Base-by-base conservation (phyloP, 805 yeast species). In the Hanseniaspora vineae region DNA sequence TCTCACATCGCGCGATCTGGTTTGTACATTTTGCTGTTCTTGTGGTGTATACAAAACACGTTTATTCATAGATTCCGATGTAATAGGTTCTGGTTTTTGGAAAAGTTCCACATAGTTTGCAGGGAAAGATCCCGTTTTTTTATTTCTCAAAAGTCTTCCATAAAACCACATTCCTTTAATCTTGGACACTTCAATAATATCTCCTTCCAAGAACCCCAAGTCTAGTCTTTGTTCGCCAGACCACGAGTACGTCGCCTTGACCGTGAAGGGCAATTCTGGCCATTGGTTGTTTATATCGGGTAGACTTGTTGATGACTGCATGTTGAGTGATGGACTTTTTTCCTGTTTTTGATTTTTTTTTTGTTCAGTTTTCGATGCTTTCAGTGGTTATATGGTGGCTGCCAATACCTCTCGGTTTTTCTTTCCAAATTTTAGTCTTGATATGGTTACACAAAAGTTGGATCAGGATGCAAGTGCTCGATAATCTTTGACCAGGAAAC, bases 131-230 rank as follows among this genome's bases (percentile, higher is more conserved):
- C 98, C 98, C 37, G 78, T 77, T 55, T 85, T 77, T 51, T 80
- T 84, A 65, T 86, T 88, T 58, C 97, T 72, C 53, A 79, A 67
- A 48, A 90, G 72, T 51, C 73, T 70, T 1, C 98, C 98, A 56
- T 78, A 84, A 83, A 90, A 88, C 94, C 95, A 87, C 57, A 80
- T 80, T 17, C 95, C 96, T 59, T 92, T 95, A 3, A 90, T 85
- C 50, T 78, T 72, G 46, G 80, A 75, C 4, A 92, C 95, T 52
- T 87, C 95, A 55, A 92, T 85, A 45, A 85, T 68, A 59, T 92
- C 97, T 45, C 94, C 95, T 66, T 92, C 97, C 18, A 89, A 74
- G 61, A 92, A 92, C 0, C 97, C 97, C 42, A 92, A 70, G 59
- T 92, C 97, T 43, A 84, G 83, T 48, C 80, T 84, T 57, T 84